These are phyloP conservation scores for Hygrophoropsis aurantiaca DNA, from an alignment of 768 basidiomycete genomes.

Conservation along the genomic window DNA sequence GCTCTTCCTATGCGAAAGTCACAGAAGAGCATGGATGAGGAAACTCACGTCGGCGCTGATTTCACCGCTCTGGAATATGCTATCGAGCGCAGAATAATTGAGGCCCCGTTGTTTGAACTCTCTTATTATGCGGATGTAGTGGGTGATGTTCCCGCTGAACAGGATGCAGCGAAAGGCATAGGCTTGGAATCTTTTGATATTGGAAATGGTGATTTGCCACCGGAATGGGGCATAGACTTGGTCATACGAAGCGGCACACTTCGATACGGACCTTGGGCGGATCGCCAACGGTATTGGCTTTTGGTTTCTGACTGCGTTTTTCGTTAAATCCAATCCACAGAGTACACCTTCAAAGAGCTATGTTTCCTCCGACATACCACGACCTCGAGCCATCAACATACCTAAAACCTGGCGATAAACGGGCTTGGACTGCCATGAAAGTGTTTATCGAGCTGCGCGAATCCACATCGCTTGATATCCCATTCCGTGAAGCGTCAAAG, in stretches of 20 bases:
- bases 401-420: constrained; percentile 73
- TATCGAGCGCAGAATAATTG: constrained; percentile 79
- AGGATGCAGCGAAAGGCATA: constrained; percentile 26
- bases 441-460: constrained; percentile 81
- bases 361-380: constrained; percentile 82
- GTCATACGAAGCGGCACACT: constrained; percentile 73
- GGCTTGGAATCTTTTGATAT: constrained; percentile 58
- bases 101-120: constrained; percentile 74
- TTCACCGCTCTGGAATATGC: constrained; percentile 77
- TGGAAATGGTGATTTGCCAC: constrained; percentile 84
- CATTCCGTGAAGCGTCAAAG: constrained; percentile 91
- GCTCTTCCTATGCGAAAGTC: constrained; percentile 8
- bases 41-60: constrained; percentile 55
- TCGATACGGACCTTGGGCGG: constrained; percentile 95
- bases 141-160: constrained; percentile 62
- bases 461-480: constrained; percentile 76
- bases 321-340: constrained; percentile 34
- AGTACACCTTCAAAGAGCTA: constrained; percentile 71
- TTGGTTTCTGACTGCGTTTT: not conserved
- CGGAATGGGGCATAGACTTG: constrained; percentile 93
- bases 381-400: constrained; percentile 53
- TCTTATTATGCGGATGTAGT: constrained; percentile 86
- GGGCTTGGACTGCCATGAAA: constrained; percentile 81
- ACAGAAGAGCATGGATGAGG: constrained; percentile 44
- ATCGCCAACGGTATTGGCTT: constrained; percentile 73